Conservation (phyloP, 140 eudicot species). For the Stevia rebaudiana region DNA sequence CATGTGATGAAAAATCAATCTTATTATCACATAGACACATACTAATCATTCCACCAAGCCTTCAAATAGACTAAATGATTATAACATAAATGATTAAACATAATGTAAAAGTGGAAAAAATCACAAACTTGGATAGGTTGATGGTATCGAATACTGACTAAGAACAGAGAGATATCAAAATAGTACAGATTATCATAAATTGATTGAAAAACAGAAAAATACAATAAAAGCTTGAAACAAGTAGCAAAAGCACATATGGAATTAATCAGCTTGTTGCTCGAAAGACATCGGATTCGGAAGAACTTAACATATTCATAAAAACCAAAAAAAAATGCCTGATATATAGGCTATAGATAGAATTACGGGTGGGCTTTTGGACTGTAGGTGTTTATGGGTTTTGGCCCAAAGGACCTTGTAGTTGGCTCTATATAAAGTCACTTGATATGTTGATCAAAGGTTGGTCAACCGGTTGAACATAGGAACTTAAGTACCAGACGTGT, state of each 20-base stretch:
- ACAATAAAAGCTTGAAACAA: not conserved
- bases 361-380: too few relatives aligned
- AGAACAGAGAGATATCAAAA: not conserved
- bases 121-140: not conserved
- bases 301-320: not conserved
- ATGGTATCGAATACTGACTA: not conserved
- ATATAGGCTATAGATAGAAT: not conserved
- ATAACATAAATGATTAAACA: not conserved
- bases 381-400: too few relatives aligned
- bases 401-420: too few relatives aligned
- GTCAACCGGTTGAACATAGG: too few relatives aligned
- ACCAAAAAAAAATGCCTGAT: not conserved
- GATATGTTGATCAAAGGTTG: too few relatives aligned
- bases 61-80: not conserved
- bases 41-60: not conserved
- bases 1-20: not conserved
- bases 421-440: too few relatives aligned
- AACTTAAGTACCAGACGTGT: too few relatives aligned
- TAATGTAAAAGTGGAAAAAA: not conserved
- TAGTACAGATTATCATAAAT: not conserved
- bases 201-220: not conserved
- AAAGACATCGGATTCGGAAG: not conserved
- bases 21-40: too few relatives aligned
- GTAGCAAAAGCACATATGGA: not conserved
- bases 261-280: not conserved